These are phyloP conservation scores for Karstenula rhodostoma DNA, from an alignment of 2,329 filamentous ascomycete genomes.

Conservation along the genomic window DNA sequence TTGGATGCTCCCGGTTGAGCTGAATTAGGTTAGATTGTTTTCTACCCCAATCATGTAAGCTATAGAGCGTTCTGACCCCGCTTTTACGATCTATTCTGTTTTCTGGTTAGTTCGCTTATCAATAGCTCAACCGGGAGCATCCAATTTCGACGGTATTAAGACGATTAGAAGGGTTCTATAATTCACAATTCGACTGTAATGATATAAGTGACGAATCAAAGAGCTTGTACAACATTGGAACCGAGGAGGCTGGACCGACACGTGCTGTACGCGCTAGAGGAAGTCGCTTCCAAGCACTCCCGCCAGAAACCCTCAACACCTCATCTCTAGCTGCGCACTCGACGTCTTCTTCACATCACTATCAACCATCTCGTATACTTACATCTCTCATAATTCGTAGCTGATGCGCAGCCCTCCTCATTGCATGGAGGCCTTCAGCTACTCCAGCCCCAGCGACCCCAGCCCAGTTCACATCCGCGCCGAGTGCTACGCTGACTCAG, in stretches of 20 bases:
- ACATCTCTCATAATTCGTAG: not conserved
- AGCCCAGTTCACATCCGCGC: not conserved
- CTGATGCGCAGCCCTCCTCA: not conserved
- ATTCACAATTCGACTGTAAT: no score
- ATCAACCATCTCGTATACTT: not conserved
- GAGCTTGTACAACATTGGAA: no score
- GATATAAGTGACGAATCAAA: no score
- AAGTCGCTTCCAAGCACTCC: not conserved
- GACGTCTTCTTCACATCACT: not conserved
- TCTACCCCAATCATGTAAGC: no score
- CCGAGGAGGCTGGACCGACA: not conserved
- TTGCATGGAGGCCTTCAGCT: not conserved
- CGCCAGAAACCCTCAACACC: not conserved
- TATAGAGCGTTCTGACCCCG: no score
- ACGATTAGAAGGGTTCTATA: no score
- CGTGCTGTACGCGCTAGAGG: not conserved
- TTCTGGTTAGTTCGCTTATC: no score
- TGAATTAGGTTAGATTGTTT: no score
- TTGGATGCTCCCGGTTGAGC: no score
- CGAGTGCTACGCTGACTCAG: not conserved
- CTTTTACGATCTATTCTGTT: no score
- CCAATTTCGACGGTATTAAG: no score
- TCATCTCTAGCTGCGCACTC: not conserved
- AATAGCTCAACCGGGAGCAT: no score
- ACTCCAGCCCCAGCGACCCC: not conserved